Evolutionary conservation across 352 stramenopile species (phyloP).

Genomic region (Discostella stelligera): DNA sequence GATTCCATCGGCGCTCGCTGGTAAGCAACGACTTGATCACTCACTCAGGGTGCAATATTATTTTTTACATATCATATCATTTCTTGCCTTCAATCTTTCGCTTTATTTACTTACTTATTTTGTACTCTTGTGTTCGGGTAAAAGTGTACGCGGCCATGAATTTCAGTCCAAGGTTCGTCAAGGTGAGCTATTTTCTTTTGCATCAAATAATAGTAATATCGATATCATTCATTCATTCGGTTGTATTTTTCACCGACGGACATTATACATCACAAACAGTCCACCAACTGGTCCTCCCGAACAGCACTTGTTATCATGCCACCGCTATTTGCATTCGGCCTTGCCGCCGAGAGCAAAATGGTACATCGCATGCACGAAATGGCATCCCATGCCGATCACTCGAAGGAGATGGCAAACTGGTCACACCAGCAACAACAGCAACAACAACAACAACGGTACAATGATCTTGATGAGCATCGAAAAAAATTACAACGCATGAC

Average conservation of each 20-base stretch:
- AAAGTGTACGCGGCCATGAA: conserved; percentile 50
- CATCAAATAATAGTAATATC: neutral
- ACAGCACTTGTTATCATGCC: conserved; percentile 56
- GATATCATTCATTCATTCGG: neutral
- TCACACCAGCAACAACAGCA: conserved; percentile 32
- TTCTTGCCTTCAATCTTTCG: neutral
- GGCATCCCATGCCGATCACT: conserved; percentile 44
- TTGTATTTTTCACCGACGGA: neutral
- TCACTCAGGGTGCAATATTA: neutral
- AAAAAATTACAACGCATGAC: conserved; percentile 41
- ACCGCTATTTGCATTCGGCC: conserved; percentile 50
- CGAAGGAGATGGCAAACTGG: conserved; percentile 51
- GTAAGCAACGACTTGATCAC: neutral
- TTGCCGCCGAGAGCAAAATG: conserved; percentile 44
- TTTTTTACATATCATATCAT: neutral
- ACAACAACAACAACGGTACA: neutral
- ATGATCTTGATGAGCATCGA: conserved; percentile 39
- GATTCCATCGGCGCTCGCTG: conserved; percentile 41
- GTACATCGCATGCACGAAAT: conserved; percentile 54
- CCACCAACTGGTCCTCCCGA: conserved; percentile 52
- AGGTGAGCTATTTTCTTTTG: conserved; percentile 17
- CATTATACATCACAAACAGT: neutral
- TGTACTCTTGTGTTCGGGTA: neutral
- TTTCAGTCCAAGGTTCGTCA: conserved; percentile 50
- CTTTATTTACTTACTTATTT: neutral